Evolutionary conservation across 2,329 filamentous ascomycete genomes (phyloP), one percentile per base, ranked within the genome.

Genomic region (Ascochyta lentis): DNA sequence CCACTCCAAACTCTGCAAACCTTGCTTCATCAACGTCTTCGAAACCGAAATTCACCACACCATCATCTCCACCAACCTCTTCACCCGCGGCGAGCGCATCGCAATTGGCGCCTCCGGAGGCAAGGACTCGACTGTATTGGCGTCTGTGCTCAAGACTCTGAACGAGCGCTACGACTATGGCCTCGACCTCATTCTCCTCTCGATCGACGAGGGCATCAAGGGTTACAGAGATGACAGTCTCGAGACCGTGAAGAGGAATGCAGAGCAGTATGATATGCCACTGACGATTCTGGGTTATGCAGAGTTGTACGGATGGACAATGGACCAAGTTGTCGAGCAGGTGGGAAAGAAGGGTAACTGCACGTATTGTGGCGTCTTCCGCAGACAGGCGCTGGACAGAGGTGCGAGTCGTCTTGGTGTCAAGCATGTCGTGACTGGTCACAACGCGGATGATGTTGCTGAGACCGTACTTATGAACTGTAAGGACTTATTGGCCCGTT

Each of bases 281-380:
- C 80, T 99, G 44, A 91, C 92, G 66, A 96, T 99, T 52, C 86
- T 99, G 45, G 92, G 94, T 45, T 99, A 99, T 69, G 89, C 89
- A 49, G 90, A 97, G 69, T 81, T 99, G 9, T 99, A 99, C 74
- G 95, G 94, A 8, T 99, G 95, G 95, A 97, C 93, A 1, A 99
- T 99, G 95, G 95, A 99, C 71, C 92, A 98, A 71, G 95, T 99
- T 9, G 96, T 99, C 4, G 90, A 93, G 68, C 91, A 94, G 43
- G 90, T 99, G 46, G 95, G 95, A 13, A 98, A 97, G 80, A 98
- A 97, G 76, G 93, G 94, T 27, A 99, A 99, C 77, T 99, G 95
- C 83, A 99, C 96, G 27, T 99, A 99, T 71, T 99, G 95, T 70
- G 95, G 95, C 13, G 95, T 99, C 16, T 99, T 99, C 73, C 84